These are phyloP conservation scores for Paecilomyces sp. DNA, from an alignment of 2,329 filamentous ascomycete species.

Conservation along the genomic window DNA sequence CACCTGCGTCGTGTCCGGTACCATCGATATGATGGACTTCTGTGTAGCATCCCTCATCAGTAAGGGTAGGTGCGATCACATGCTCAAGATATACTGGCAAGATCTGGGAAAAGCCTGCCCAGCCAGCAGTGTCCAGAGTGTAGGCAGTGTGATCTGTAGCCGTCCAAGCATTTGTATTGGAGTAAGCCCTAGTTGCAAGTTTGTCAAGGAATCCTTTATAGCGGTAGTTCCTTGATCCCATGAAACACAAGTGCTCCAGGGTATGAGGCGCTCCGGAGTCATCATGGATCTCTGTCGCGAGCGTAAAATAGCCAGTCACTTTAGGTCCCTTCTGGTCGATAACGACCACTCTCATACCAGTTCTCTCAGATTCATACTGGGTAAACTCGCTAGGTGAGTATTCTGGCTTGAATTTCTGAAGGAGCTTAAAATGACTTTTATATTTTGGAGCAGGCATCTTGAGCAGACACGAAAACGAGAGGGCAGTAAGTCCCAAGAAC, in stretches of 20 bases:
- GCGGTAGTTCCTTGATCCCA: slow-evolving; percentile 86
- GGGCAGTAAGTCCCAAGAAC: slow-evolving; percentile 4
- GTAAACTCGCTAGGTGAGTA: slow-evolving; percentile 85
- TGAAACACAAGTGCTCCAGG: slow-evolving; percentile 75
- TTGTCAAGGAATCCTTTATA: slow-evolving; percentile 96
- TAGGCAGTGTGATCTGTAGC: slow-evolving; percentile 95
- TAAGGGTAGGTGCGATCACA: slow-evolving; percentile 81
- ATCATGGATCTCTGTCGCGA: slow-evolving; percentile 96
- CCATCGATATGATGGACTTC: slow-evolving; percentile 96
- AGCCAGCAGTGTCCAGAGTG: slow-evolving; percentile 88
- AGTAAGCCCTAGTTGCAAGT: slow-evolving; percentile 87
- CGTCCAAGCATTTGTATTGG: slow-evolving; percentile 93
- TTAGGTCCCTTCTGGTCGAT: slow-evolving; percentile 93
- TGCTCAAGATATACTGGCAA: slow-evolving; percentile 94
- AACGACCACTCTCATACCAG: slow-evolving; percentile 89
- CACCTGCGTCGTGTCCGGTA: slow-evolving; percentile 87
- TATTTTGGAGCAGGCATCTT: slow-evolving; percentile 51
- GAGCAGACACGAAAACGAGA: slow-evolving; percentile 8
- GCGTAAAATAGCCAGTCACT: slow-evolving; percentile 85
- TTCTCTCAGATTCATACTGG: slow-evolving; percentile 91
- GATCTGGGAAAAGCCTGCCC: slow-evolving; percentile 94
- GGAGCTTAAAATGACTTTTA: slow-evolving; percentile 63
- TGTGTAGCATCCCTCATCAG: slow-evolving; percentile 86
- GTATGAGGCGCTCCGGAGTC: slow-evolving; percentile 90
- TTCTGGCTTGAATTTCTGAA: slow-evolving; percentile 80